phyloP scores from a whole-genome alignment of 2,329 filamentous ascomycete species.

The Coniochaeta sp. region DNA sequence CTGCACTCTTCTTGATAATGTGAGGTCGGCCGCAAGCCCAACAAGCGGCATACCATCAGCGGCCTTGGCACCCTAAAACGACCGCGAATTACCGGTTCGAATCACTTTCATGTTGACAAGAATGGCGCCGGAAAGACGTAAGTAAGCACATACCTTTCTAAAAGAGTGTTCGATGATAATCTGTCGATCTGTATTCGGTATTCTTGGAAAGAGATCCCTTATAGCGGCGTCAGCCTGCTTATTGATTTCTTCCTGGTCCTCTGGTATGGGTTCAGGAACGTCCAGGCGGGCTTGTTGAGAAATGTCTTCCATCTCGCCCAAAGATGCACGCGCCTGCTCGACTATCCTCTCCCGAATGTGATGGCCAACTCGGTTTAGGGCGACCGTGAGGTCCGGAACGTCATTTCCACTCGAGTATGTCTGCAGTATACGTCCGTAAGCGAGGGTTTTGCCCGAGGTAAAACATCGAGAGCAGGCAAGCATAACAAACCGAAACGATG shows the following conservation, averaged over 20 bases:
- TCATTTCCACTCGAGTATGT: not conserved
- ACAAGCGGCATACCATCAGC: slow-evolving; percentile 47
- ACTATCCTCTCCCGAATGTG: slow-evolving; percentile 53
- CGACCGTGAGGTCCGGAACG: slow-evolving; percentile 30
- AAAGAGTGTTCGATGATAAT: slow-evolving; percentile 57
- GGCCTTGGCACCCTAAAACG: slow-evolving; percentile 34
- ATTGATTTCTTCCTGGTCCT: slow-evolving; percentile 52
- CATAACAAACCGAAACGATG: slow-evolving; percentile 51
- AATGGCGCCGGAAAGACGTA: not conserved
- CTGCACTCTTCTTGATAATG: slow-evolving; percentile 55
- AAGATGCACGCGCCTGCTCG: slow-evolving; percentile 38
- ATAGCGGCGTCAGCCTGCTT: slow-evolving; percentile 54
- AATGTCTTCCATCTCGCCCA: slow-evolving; percentile 18
- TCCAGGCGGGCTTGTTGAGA: slow-evolving; percentile 16
- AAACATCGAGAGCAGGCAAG: not conserved
- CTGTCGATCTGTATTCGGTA: slow-evolving; percentile 56
- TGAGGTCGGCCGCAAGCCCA: slow-evolving; percentile 46
- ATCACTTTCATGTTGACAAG: not conserved
- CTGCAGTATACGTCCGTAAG: not conserved
- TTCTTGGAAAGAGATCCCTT: slow-evolving; percentile 56
- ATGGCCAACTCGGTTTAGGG: slow-evolving; percentile 53
- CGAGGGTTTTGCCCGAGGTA: not conserved
- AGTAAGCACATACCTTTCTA: slow-evolving; percentile 42
- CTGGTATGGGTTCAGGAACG: slow-evolving; percentile 50
- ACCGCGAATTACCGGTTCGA: slow-evolving; percentile 5